Evolutionary conservation across 768 basidiomycete species (phyloP).

Genomic region (Mycena chlorophos): DNA sequence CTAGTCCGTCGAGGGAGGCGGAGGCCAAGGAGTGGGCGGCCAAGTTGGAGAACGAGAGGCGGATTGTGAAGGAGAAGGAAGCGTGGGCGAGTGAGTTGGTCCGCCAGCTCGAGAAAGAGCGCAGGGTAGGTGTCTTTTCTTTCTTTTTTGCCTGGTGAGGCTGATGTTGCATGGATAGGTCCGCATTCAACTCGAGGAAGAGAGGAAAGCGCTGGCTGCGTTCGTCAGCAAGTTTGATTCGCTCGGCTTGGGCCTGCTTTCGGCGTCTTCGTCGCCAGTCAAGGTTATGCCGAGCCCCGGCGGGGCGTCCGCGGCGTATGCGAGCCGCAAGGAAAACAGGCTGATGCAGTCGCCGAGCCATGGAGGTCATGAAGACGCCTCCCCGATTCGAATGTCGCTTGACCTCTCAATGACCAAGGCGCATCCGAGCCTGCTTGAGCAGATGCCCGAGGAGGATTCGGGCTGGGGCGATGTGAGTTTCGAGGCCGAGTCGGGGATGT

Average conservation of each 20-base stretch:
- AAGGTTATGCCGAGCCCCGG: conserved; percentile 55
- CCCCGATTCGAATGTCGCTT: conserved; percentile 49
- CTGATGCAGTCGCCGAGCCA: conserved; percentile 27
- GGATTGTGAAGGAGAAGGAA: conserved; percentile 66
- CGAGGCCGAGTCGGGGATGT: conserved; percentile 42
- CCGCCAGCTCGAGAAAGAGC: conserved; percentile 77
- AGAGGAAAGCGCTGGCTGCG: conserved; percentile 72
- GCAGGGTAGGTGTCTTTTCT: conserved; percentile 47
- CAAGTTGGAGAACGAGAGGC: conserved; percentile 58
- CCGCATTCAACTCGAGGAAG: conserved; percentile 68
- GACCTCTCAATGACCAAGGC: conserved; percentile 29
- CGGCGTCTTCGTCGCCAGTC: conserved; percentile 34
- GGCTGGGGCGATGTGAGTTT: conserved; percentile 59
- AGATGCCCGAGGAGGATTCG: conserved; percentile 61
- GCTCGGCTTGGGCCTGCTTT: conserved; percentile 49
- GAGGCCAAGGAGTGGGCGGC: conserved; percentile 62
- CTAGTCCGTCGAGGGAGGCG: conserved; percentile 73
- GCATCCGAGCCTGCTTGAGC: conserved; percentile 58
- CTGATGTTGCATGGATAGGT: conserved; percentile 34
- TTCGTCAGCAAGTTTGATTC: conserved; percentile 85
- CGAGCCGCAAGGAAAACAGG: conserved; percentile 45
- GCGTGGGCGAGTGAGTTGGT: conserved; percentile 75
- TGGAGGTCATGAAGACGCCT: conserved; percentile 42
- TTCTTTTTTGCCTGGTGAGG: background rate
- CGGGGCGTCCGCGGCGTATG: conserved; percentile 50